These are phyloP conservation scores for Colletotrichum sp. DNA, from an alignment of 2,329 filamentous ascomycete species.

Conservation along the genomic window DNA sequence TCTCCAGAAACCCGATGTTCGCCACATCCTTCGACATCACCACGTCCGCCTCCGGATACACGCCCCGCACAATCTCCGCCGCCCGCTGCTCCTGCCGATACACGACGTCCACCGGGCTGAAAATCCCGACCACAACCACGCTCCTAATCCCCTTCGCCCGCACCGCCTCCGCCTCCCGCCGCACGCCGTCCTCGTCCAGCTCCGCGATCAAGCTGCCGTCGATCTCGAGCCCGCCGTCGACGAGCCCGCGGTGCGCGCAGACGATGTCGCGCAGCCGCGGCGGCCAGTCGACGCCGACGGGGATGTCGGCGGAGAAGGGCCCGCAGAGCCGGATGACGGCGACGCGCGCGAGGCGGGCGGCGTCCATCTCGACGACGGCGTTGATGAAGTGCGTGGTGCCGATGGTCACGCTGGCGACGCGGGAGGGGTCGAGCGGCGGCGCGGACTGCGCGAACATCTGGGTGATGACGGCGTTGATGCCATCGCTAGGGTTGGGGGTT, in stretches of 20 bases:
- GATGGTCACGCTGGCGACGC: slow-evolving; percentile 56
- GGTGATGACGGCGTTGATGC: slow-evolving; percentile 47
- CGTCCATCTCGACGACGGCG: slow-evolving; percentile 59
- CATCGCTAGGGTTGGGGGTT: slow-evolving; percentile 47
- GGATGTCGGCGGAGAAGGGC: slow-evolving; percentile 54
- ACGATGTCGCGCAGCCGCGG: slow-evolving; percentile 51
- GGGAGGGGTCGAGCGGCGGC: slow-evolving; percentile 30
- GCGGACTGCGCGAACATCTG: slow-evolving; percentile 42
- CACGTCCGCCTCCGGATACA: slow-evolving; percentile 46
- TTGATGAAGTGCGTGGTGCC: slow-evolving; percentile 65
- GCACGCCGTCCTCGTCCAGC: slow-evolving; percentile 43
- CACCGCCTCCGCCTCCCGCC: slow-evolving; percentile 54
- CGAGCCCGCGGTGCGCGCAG: slow-evolving; percentile 46
- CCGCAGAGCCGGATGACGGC: slow-evolving; percentile 60
- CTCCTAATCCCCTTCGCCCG: slow-evolving; percentile 22
- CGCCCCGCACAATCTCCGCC: slow-evolving; percentile 52
- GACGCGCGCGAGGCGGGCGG: slow-evolving; percentile 49
- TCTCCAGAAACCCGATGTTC: slow-evolving; percentile 60
- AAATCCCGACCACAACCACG: neutral
- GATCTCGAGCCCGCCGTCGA: slow-evolving; percentile 57
- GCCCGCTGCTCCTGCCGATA: slow-evolving; percentile 38
- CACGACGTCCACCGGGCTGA: neutral
- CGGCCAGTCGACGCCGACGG: slow-evolving; percentile 59
- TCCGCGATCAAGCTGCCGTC: slow-evolving; percentile 52
- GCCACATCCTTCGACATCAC: slow-evolving; percentile 59